Conservation (phyloP, 2,329 filamentous ascomycete genomes). For the Tolypocladium sp. region DNA sequence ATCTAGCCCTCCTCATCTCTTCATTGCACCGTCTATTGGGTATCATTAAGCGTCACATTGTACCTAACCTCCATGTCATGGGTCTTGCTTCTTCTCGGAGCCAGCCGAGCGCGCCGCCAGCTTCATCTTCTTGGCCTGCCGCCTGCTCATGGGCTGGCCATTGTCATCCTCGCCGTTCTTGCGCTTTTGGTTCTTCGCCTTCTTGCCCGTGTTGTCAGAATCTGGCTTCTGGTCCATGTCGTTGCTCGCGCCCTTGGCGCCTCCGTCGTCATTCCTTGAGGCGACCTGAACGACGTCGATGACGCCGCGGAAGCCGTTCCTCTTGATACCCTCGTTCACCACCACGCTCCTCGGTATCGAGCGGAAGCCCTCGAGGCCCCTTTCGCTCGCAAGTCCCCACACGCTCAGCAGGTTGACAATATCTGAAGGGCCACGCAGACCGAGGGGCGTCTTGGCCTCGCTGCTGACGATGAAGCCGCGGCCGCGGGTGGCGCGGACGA, state of each 20-base stretch:
- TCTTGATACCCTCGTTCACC: conserved; percentile 72
- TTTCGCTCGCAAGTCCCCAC: conserved; percentile 78
- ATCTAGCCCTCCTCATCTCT: background rate
- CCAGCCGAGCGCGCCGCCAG: conserved; percentile 31
- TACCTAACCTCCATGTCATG: background rate
- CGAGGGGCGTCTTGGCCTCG: conserved; percentile 61
- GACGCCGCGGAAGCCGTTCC: conserved; percentile 76
- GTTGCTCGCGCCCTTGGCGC: background rate
- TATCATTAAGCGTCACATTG: background rate
- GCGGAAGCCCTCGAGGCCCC: conserved; percentile 66
- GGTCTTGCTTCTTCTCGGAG: conserved; percentile 11
- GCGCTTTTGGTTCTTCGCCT: conserved; percentile 29
- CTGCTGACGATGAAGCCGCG: conserved; percentile 80
- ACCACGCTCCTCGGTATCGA: conserved; percentile 70
- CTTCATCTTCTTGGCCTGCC: conserved; percentile 49
- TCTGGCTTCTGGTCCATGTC: conserved; percentile 2
- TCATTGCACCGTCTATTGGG: background rate
- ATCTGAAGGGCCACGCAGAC: conserved; percentile 73
- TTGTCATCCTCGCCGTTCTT: conserved; percentile 27
- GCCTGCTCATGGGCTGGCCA: conserved; percentile 35
- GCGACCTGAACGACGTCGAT: conserved; percentile 72
- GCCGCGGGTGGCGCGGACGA: conserved; percentile 76
- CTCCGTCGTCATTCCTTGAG: conserved; percentile 26
- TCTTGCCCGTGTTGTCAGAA: conserved; percentile 14
- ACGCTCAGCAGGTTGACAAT: conserved; percentile 80